phyloP scores from a whole-genome alignment of 208 protist species.

The Polymyxa betae region DNA sequence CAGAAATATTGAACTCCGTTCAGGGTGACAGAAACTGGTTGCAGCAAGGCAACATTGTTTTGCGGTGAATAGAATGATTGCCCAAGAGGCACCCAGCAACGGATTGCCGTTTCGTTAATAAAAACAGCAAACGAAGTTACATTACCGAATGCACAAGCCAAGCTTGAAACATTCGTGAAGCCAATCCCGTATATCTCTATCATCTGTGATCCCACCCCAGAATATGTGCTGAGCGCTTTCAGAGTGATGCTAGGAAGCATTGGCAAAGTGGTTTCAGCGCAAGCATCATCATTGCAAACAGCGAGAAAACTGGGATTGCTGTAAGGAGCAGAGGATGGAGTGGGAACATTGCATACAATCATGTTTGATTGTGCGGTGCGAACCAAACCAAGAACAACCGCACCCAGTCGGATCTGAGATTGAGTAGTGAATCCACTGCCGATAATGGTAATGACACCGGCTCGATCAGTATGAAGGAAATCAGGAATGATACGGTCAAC shows the following conservation, averaged over 20 bases:
- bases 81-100: constrained; percentile 11
- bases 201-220: not conserved
- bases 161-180: not conserved
- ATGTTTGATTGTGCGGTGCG: not conserved
- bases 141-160: not conserved
- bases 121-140: not conserved
- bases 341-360: not conserved
- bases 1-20: constrained; percentile 11
- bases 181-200: not conserved
- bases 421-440: not conserved
- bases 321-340: not conserved
- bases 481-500: not conserved
- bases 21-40: constrained; percentile 6
- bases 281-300: no score
- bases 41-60: not conserved
- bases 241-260: no score
- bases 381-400: not conserved
- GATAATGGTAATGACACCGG: not conserved
- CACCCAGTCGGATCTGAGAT: not conserved
- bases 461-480: not conserved
- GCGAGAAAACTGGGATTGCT: no score
- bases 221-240: not conserved
- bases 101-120: not conserved
- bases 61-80: not conserved
- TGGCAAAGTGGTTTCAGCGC: no score